Evolutionary conservation across 306 rosid species (phyloP), one percentile per base, ranked within the genome.

Genomic region (Elaeagnus macrophylla): DNA sequence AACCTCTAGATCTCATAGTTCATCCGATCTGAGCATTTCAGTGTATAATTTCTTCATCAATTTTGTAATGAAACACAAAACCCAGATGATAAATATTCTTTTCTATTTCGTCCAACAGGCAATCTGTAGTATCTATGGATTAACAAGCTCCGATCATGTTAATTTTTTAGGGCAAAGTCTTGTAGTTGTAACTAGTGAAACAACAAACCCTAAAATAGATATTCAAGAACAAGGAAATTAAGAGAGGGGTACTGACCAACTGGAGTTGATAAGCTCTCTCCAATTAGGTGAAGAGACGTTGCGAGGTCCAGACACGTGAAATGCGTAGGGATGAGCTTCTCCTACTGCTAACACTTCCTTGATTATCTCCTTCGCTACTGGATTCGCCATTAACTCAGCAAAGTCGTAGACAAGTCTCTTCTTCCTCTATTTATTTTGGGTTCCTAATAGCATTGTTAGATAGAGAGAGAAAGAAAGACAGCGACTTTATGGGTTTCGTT

Each of bases 251-350:
- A 77, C 73, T 79, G 13, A 90, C 97, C 97, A 86, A 51, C 89
- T 86, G 0, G 97, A 91, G 58, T 17, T 72, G 58, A 91, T 61
- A 17, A 86, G 84, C 49, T 91, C 93, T 73, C 76, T 80, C 96
- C 96, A 91, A 69, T 77, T 86, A 13, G 86, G 95, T 38, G 85
- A 12, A 42, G 75, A 39, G 15, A 86, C 67, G 16, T 86, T 84
- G 35, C 97, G 84, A 67, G 97, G 97, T 9, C 97, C 96, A 61
- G 96, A 91, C 25, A 86, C 94, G 62, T 86, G 93, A 62, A 91
- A 91, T 1, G 97, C 91, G 53, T 83, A 79, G 0, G 97, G 97
- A 56, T 91, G 95, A 62, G 78, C 72, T 37, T 73, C 70, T 41
- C 18, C 64, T 53, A 42, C 68, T 38, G 47, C 58, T 48, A 51